phyloP scores from a whole-genome alignment of 768 basidiomycete species.

The Pulveroboletus sp. region DNA sequence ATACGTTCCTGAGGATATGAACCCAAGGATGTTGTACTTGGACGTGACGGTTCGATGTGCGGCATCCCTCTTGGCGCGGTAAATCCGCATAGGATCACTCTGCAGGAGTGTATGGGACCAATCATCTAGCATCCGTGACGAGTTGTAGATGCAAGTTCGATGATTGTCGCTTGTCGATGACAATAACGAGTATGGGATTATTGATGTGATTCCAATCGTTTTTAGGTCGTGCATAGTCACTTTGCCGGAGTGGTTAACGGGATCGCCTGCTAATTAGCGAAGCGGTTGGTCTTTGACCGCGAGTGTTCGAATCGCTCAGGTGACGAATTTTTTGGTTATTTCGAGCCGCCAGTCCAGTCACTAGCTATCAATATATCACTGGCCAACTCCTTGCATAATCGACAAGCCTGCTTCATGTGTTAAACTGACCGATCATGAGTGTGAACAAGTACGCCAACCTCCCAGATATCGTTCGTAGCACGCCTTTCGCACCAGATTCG shows the following conservation, averaged over 20 bases:
- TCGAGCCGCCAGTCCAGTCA: too few species aligned
- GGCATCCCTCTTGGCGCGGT: constrained; percentile 75
- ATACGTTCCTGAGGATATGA: constrained; percentile 98
- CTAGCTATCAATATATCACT: too few species aligned
- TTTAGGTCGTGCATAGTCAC: constrained; percentile 57
- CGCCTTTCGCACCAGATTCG: too few species aligned
- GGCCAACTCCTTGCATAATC: background rate
- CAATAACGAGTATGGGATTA: too few species aligned
- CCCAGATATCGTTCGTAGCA: constrained; percentile 80
- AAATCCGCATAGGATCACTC: constrained; percentile 80
- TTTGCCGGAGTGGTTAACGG: constrained; percentile 96
- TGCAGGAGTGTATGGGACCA: constrained; percentile 35
- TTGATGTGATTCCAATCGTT: too few species aligned
- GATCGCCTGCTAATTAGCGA: constrained; percentile 63
- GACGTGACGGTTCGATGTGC: constrained; percentile 65
- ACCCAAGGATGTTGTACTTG: constrained; percentile 91
- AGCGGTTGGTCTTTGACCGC: constrained; percentile 63
- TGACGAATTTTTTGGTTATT: constrained; percentile 38
- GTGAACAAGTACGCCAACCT: constrained; percentile 81
- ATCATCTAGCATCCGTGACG: constrained; percentile 33
- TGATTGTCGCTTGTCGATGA: too few species aligned
- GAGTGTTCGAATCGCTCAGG: constrained; percentile 63
- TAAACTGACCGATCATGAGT: constrained; percentile 42
- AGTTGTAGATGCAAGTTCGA: too few species aligned
- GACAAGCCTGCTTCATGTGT: background rate